Evolutionary conservation across 1,284 basidiomycete species (phyloP).

Genomic region (Ceratobasidium sp.): DNA sequence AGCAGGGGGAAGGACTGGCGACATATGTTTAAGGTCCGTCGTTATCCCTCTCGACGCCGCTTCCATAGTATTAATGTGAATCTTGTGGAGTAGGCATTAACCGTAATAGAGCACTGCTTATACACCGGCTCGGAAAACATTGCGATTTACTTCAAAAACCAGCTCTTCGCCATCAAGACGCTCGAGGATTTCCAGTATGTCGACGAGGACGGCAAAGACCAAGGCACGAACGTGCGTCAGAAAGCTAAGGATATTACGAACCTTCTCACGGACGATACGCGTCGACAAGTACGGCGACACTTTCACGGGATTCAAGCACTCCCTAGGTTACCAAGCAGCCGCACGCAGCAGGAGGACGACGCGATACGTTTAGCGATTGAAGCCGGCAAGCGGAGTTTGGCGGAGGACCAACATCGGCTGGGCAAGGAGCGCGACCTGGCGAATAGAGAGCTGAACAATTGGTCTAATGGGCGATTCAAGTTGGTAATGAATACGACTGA

Average conservation of each 20-base stretch:
- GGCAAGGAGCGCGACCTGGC: conserved; percentile 80
- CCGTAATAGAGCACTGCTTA: conserved; percentile 95
- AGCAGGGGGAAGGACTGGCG: conserved; percentile 99
- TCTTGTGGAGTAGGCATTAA: conserved; percentile 83
- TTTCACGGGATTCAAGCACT: conserved; percentile 64
- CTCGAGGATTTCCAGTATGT: conserved; percentile 89
- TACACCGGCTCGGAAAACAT: conserved; percentile 99
- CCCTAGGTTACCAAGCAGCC: conserved; percentile 49
- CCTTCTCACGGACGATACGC: conserved; percentile 88
- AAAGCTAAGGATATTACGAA: conserved; percentile 99
- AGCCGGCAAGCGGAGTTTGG: conserved; percentile 82
- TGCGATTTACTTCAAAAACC: conserved; percentile 98
- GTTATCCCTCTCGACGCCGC: background rate
- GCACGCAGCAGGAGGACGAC: conserved; percentile 72
- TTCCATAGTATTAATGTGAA: background rate
- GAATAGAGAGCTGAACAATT: no score
- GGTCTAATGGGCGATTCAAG: no score
- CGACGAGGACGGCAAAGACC: conserved; percentile 60
- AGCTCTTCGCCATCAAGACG: conserved; percentile 98
- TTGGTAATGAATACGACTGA: no score
- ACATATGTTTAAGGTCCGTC: conserved; percentile 95
- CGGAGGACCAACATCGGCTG: conserved; percentile 76
- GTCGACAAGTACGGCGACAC: conserved; percentile 88
- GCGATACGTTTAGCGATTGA: conserved; percentile 88
- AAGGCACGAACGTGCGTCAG: conserved; percentile 73